These are phyloP conservation scores for Aurifilum marmelostoma DNA, from an alignment of 2,329 filamentous ascomycete genomes.

Conservation along the genomic window DNA sequence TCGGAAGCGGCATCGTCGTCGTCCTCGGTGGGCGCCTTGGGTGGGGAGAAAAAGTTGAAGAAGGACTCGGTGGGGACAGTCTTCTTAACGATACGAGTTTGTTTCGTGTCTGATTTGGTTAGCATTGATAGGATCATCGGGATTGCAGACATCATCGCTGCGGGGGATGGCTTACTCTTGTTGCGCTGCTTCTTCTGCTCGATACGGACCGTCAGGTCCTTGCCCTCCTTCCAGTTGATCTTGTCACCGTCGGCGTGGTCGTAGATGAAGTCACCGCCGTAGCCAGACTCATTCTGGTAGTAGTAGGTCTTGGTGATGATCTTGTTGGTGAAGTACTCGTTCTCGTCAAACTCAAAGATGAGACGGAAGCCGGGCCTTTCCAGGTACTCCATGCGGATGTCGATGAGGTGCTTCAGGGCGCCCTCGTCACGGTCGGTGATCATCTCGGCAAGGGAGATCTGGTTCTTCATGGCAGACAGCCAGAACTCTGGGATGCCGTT, in stretches of 20 bases:
- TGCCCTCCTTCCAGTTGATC: constrained; percentile 93
- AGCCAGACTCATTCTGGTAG: constrained; percentile 98
- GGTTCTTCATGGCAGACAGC: constrained; percentile 99
- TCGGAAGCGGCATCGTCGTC: constrained; percentile 80
- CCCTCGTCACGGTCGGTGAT: constrained; percentile 97
- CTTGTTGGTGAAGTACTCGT: constrained; percentile 98
- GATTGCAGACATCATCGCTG: neutral
- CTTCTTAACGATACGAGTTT: constrained; percentile 98
- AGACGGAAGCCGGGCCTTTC: constrained; percentile 97
- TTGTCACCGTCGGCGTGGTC: constrained; percentile 98
- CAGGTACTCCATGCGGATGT: constrained; percentile 99
- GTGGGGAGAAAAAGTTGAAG: constrained; percentile 98
- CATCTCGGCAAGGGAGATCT: constrained; percentile 94
- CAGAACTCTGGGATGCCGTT: constrained; percentile 98
- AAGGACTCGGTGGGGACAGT: constrained; percentile 98
- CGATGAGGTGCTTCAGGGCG: constrained; percentile 84
- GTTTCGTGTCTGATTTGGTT: constrained; percentile 80
- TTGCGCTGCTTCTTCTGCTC: constrained; percentile 99
- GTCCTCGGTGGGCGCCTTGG: constrained; percentile 76
- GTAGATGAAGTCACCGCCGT: constrained; percentile 99
- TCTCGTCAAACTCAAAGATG: constrained; percentile 95
- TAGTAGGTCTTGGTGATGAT: constrained; percentile 97
- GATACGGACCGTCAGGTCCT: constrained; percentile 90
- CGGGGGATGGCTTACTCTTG: constrained; percentile 72
- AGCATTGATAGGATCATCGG: constrained; percentile 16